Evolutionary conservation across 768 basidiomycete species (phyloP).

Genomic region (Leccinum aurantiacum): DNA sequence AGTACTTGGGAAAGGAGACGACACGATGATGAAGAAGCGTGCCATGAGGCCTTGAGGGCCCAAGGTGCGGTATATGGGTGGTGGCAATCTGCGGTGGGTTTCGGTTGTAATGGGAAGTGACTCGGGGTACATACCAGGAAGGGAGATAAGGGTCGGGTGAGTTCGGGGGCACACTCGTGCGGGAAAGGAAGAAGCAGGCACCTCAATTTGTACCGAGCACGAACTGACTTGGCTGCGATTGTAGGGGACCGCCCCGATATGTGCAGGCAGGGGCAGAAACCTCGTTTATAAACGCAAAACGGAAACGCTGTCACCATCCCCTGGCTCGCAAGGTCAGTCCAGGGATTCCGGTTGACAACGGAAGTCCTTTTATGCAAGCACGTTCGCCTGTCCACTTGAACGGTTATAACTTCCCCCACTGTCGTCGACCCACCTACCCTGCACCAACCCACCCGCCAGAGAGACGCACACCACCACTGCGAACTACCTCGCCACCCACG

Average conservation of each 20-base stretch:
- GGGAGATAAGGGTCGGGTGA: conserved; percentile 20
- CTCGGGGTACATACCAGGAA: not conserved
- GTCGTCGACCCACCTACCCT: conserved; percentile 19
- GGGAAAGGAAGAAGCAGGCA: conserved; percentile 18
- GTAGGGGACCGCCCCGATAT: conserved; percentile 28
- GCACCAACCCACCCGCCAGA: conserved; percentile 2
- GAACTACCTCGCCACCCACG: conserved; percentile 7
- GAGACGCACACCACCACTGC: conserved; percentile 4
- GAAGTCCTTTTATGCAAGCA: conserved; percentile 32
- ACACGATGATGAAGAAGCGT: not conserved
- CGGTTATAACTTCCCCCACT: conserved; percentile 18
- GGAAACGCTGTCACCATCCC: conserved; percentile 13
- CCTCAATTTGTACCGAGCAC: conserved; percentile 18
- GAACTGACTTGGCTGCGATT: conserved; percentile 15
- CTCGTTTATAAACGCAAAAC: conserved; percentile 33
- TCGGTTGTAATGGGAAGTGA: not conserved
- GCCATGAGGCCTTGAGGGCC: not conserved
- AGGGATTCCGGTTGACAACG: conserved; percentile 12
- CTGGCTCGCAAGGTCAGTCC: conserved; percentile 6
- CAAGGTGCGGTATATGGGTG: not conserved
- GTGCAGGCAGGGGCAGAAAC: conserved; percentile 25
- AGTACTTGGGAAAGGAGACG: not conserved
- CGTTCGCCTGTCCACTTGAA: conserved; percentile 31
- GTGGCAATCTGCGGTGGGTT: not conserved
- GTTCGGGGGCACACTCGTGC: conserved; percentile 14